phyloP scores from a whole-genome alignment of 305 asterid genomes.

The Plantago coronopus region DNA sequence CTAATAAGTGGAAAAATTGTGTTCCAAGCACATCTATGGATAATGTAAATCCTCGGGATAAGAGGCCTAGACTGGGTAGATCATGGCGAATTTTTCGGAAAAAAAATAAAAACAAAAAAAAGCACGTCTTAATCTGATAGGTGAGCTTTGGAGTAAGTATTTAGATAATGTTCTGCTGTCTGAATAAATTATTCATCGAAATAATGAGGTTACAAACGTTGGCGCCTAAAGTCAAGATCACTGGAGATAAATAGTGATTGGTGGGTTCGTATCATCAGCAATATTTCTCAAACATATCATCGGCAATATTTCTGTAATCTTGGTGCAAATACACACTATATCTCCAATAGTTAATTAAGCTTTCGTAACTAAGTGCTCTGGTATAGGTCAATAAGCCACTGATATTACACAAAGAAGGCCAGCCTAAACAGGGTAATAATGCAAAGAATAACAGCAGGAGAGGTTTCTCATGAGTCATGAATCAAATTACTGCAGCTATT shows the following conservation, averaged over 20 bases:
- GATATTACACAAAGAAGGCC: not conserved
- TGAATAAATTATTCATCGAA: too few species aligned
- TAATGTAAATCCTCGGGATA: slow-evolving; percentile 21
- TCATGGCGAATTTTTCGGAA: too few species aligned
- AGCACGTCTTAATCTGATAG: too few species aligned
- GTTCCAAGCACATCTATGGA: slow-evolving; percentile 16
- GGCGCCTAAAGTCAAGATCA: slow-evolving; percentile 10
- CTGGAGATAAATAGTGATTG: slow-evolving; percentile 21
- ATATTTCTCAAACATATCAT: slow-evolving; percentile 17
- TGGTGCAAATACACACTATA: not conserved
- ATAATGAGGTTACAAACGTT: slow-evolving; percentile 8
- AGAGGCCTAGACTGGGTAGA: too few species aligned
- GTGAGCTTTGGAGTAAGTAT: too few species aligned
- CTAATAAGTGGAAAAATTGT: not conserved
- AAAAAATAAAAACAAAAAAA: too few species aligned
- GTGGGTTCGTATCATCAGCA: slow-evolving; percentile 1
- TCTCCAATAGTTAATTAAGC: not conserved
- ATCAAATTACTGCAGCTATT: not conserved
- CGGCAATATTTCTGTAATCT: not conserved
- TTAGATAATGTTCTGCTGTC: too few species aligned
- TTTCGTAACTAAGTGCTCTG: too few species aligned
- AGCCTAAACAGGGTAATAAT: not conserved
- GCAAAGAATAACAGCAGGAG: not conserved
- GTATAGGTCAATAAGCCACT: not conserved
- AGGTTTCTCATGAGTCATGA: not conserved